phyloP scores from a whole-genome alignment of 2,329 filamentous ascomycete species.

The Didymella lethalis region DNA sequence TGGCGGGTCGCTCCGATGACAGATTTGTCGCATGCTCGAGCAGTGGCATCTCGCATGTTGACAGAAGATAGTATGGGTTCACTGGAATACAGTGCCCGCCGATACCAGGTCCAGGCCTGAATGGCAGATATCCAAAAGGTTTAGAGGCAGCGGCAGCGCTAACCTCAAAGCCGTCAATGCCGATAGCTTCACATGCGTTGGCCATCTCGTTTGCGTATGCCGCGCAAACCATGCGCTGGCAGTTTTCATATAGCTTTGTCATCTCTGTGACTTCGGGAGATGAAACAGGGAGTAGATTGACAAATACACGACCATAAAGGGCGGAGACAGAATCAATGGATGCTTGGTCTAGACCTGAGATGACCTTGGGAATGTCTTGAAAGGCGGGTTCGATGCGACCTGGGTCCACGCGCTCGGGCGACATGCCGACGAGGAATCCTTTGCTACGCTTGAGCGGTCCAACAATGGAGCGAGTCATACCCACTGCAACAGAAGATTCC shows the following conservation, averaged over 20 bases:
- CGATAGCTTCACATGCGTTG: slow-evolving; percentile 53
- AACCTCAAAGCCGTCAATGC: slow-evolving; percentile 62
- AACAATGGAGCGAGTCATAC: neutral
- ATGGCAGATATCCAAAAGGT: slow-evolving; percentile 56
- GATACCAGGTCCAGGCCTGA: slow-evolving; percentile 59
- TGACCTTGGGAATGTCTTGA: neutral
- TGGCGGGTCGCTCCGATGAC: slow-evolving; percentile 1
- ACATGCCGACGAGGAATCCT: neutral
- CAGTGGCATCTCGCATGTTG: slow-evolving; percentile 58
- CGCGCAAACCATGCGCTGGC: neutral
- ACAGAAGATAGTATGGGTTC: slow-evolving; percentile 63
- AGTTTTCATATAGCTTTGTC: neutral
- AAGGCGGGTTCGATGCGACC: neutral
- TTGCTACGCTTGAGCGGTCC: neutral
- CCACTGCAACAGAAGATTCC: neutral
- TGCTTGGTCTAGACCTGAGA: neutral
- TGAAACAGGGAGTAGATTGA: neutral
- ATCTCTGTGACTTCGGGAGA: neutral
- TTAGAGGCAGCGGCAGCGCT: slow-evolving; percentile 58
- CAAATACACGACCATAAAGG: neutral
- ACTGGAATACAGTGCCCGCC: slow-evolving; percentile 66
- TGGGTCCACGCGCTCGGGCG: neutral
- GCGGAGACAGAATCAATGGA: neutral
- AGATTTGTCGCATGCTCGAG: slow-evolving; percentile 48
- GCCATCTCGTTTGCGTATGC: neutral